A percentile compares a stretch with the other conserved stretches of the same genome.
Evolutionary conservation across 2,329 filamentous ascomycete genomes (phyloP).

Genomic region (Epichloe coenophiala): DNA sequence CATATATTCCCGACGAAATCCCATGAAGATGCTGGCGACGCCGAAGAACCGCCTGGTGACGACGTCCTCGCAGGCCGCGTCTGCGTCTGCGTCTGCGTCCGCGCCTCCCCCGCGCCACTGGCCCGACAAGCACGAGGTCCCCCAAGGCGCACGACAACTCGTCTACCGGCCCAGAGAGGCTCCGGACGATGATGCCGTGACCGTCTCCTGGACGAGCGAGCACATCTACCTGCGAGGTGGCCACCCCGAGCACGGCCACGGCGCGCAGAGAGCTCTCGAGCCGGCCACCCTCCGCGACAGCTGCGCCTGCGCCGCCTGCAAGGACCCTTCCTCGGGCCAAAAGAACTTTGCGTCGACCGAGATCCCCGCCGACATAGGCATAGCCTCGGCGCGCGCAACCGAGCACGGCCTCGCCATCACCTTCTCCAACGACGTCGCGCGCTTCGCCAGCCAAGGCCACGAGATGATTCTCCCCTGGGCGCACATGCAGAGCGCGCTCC

Average conservation of each 20-base stretch:
- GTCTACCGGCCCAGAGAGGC: conserved; percentile 1
- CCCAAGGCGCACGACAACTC: conserved; percentile 6
- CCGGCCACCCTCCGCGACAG: conserved; percentile 34
- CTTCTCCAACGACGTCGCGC: conserved; percentile 41
- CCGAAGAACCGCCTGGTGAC: background rate
- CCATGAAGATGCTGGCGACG: background rate
- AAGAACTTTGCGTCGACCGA: conserved; percentile 35
- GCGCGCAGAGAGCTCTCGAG: conserved; percentile 12
- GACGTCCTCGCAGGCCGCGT: background rate
- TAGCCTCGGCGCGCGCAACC: conserved; percentile 16
- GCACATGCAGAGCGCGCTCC: conserved; percentile 22
- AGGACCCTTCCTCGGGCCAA: conserved; percentile 45
- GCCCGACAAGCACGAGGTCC: conserved; percentile 7
- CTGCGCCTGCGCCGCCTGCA: conserved; percentile 39
- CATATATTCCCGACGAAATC: too few relatives aligned
- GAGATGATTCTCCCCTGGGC: conserved; percentile 21
- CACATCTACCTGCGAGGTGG: conserved; percentile 17
- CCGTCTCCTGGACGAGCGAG: conserved; percentile 14
- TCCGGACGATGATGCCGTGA: conserved; percentile 7
- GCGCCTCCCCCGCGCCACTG: background rate
- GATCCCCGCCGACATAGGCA: conserved; percentile 21
- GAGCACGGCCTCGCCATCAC: conserved; percentile 36
- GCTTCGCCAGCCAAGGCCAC: conserved; percentile 14
- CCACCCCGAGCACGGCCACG: conserved; percentile 1
- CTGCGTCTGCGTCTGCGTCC: too few relatives aligned